These are phyloP conservation scores for Thelonectria rubi DNA, from an alignment of 2,329 filamentous ascomycete genomes.

Conservation along the genomic window DNA sequence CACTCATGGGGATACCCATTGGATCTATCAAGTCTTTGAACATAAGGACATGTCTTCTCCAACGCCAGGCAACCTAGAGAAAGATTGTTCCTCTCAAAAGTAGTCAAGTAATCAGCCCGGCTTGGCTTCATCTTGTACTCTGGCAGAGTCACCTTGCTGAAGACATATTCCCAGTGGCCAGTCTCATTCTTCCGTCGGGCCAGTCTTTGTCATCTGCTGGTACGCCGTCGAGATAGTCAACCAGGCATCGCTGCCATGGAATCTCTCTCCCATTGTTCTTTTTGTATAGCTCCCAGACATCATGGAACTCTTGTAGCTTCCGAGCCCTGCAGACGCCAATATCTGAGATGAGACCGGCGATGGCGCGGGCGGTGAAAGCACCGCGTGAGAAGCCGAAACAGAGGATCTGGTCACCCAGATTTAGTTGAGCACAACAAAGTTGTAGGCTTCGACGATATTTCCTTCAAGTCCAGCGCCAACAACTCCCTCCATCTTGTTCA, in stretches of 20 bases:
- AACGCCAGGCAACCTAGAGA: not conserved
- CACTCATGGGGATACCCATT: not conserved
- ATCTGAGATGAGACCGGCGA: conserved; percentile 43
- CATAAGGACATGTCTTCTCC: not conserved
- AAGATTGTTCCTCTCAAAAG: not conserved
- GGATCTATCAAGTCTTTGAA: not conserved
- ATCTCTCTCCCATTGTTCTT: conserved; percentile 28
- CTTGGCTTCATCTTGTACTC: not conserved
- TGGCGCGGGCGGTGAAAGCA: conserved; percentile 50
- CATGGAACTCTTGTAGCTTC: conserved; percentile 41
- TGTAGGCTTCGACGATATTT: conserved; percentile 49
- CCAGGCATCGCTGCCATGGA: conserved; percentile 35
- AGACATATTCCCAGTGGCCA: not conserved
- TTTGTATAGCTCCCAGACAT: conserved; percentile 40
- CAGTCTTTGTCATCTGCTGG: conserved; percentile 26
- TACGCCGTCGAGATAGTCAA: conserved; percentile 38
- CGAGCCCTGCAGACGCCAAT: conserved; percentile 41
- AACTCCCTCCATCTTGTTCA: conserved; percentile 23
- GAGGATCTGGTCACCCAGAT: conserved; percentile 44
- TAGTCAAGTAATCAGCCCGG: not conserved
- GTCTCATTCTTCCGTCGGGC: conserved; percentile 1
- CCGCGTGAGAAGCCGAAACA: conserved; percentile 50
- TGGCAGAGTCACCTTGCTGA: not conserved
- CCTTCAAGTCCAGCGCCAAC: conserved; percentile 43
- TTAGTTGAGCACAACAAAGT: conserved; percentile 50